Evolutionary conservation across 805 yeast genomes (phyloP), one percentile per base, ranked within the genome.

Genomic region (Schwanniomyces sp.): DNA sequence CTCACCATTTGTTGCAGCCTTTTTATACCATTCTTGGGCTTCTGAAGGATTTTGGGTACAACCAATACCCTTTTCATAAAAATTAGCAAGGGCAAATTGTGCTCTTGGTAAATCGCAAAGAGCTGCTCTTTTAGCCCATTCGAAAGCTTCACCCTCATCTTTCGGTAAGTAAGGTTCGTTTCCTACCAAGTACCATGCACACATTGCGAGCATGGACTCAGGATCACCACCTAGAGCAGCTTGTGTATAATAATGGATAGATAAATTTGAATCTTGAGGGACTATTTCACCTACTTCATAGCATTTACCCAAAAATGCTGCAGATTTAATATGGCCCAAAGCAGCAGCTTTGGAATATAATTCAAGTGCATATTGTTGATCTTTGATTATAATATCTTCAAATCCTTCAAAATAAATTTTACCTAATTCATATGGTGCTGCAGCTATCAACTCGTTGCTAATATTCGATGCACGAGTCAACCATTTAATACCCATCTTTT

Each of bases 141-240:
- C 94, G 64, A 85, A 92, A 1, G 97, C 95, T 66, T 91, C 97
- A 45, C 71, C 79, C 46, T 85, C 87, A 64, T 91, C 92, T 52
- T 80, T 80, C 7, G 84, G 85, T 56, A 94, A 76, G 40, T 80
- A 80, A n/a, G 94, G 91, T 29, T 87, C 91, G 29, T 88, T 84
- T 0, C 99, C 99, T 25, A 90, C 86, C 66, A 92, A 74, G 63
- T 92, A 94, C 97, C 98, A 94, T 1, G 97, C 97, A 65, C 97
- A 91, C 72, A 92, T 75, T 1, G 96, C 91, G 59, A 92, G 74
- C 96, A 92, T 94, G 9, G 96, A 85, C 41, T 80, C 84, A 0
- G 96, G 79, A 64, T 94, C 96, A 6, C 96, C 97, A 4, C 85
- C 85, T 27, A 85, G 64, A 0, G 98, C 97, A 0, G 96, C 96